Evolutionary conservation across 1,284 basidiomycete species (phyloP).

Genomic region (Tilletia caries): DNA sequence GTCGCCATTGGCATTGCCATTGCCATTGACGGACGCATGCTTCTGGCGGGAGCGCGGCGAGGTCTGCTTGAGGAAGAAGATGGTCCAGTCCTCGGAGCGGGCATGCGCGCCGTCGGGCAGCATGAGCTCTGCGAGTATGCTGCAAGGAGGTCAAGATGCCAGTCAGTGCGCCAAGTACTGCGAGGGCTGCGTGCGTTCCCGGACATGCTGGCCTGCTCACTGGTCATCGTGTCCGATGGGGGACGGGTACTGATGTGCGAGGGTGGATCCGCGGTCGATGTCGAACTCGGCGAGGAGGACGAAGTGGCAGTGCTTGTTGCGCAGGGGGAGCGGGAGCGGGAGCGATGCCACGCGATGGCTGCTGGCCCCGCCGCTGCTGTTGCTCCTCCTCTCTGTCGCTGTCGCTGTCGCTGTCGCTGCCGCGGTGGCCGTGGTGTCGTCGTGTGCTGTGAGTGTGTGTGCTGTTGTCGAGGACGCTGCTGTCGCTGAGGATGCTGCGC

Average conservation of each 20-base stretch:
- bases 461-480: too few species aligned
- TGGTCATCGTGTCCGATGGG: constrained; percentile 44
- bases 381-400: too few species aligned
- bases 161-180: too few species aligned
- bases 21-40: background rate
- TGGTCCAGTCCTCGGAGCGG: constrained; percentile 92
- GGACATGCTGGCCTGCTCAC: constrained; percentile 15
- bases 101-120: constrained; percentile 94
- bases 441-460: too few species aligned
- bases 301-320: constrained; percentile 34
- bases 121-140: constrained; percentile 93
- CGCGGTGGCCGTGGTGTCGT: too few species aligned
- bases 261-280: constrained; percentile 44
- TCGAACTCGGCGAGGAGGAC: constrained; percentile 49
- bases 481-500: too few species aligned
- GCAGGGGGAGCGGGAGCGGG: background rate
- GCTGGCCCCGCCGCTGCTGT: too few species aligned
- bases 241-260: constrained; percentile 39
- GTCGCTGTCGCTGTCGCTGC: too few species aligned
- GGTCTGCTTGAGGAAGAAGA: constrained; percentile 91
- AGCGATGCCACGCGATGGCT: too few species aligned
- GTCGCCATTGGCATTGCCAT: background rate
- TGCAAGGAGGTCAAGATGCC: too few species aligned
- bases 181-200: too few species aligned
- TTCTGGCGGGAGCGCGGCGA: constrained; percentile 69